A percentile compares a stretch with the other conserved stretches of the same genome.
These are phyloP conservation scores for Aureobasidium sp. DNA, from an alignment of 2,329 filamentous ascomycete species.

Conservation along the genomic window DNA sequence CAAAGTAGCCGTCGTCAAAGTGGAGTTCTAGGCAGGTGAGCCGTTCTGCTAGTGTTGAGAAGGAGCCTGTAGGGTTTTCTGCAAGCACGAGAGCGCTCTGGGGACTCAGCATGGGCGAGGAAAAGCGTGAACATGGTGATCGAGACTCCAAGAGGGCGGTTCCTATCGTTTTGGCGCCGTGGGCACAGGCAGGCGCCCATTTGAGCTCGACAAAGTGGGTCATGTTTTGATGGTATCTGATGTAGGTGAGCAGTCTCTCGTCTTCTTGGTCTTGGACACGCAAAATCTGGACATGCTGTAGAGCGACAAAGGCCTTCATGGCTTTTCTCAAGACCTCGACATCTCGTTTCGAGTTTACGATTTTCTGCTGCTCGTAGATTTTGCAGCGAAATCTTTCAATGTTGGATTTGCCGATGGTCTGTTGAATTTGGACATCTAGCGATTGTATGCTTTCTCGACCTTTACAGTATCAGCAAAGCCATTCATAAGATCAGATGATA, in stretches of 20 bases:
- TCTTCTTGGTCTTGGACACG: slow-evolving; percentile 56
- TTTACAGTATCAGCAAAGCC: background rate
- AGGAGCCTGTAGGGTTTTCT: slow-evolving; percentile 39
- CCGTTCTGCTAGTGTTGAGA: slow-evolving; percentile 48
- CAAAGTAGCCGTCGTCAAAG: slow-evolving; percentile 48
- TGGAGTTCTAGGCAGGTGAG: slow-evolving; percentile 57
- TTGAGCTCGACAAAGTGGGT: slow-evolving; percentile 44
- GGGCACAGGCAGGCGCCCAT: slow-evolving; percentile 57
- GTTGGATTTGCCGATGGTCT: slow-evolving; percentile 24
- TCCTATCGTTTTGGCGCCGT: slow-evolving; percentile 53
- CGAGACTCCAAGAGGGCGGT: slow-evolving; percentile 50
- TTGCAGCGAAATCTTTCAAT: slow-evolving; percentile 39
- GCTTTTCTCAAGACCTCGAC: slow-evolving; percentile 47
- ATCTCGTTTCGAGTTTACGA: slow-evolving; percentile 47
- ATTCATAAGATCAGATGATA: background rate
- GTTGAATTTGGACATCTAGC: slow-evolving; percentile 23
- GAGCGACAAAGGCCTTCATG: slow-evolving; percentile 50
- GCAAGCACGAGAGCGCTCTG: slow-evolving; percentile 49
- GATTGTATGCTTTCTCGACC: slow-evolving; percentile 14
- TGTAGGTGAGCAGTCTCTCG: slow-evolving; percentile 45
- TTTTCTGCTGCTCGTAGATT: slow-evolving; percentile 43
- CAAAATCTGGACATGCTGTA: slow-evolving; percentile 60
- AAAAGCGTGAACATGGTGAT: slow-evolving; percentile 54
- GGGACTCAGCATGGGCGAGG: slow-evolving; percentile 56
- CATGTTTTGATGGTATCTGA: slow-evolving; percentile 42